Percentiles rank a stretch among this genome's conserved stretches.
phyloP scores from a whole-genome alignment of 192 early-diverging fungal species.

The Backusella luteola region DNA sequence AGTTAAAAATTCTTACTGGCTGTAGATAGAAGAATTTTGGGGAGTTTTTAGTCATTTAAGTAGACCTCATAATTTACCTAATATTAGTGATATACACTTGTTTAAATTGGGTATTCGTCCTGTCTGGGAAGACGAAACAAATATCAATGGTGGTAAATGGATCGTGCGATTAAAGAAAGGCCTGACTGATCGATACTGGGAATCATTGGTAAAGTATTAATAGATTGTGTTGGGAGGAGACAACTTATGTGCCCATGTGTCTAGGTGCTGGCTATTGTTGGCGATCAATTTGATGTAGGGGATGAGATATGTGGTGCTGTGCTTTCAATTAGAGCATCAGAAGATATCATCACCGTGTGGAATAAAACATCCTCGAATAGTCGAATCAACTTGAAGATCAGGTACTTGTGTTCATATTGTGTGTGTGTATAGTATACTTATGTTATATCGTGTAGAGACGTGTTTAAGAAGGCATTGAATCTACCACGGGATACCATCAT shows the following conservation, averaged over 20 bases:
- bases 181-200: slow-evolving; percentile 89
- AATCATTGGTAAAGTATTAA: slow-evolving; percentile 61
- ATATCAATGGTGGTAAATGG: slow-evolving; percentile 94
- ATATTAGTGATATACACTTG: slow-evolving; percentile 88
- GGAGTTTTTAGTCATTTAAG: slow-evolving; percentile 74
- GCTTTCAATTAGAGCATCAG: slow-evolving; percentile 85
- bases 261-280: slow-evolving; percentile 81
- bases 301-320: slow-evolving; percentile 92
- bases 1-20: neutral
- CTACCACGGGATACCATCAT: slow-evolving; percentile 86
- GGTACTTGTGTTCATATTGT: slow-evolving; percentile 43
- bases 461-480: slow-evolving; percentile 81
- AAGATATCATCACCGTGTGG: slow-evolving; percentile 96
- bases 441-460: slow-evolving; percentile 57
- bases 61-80: slow-evolving; percentile 81
- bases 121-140: slow-evolving; percentile 92
- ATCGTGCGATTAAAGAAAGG: slow-evolving; percentile 93
- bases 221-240: neutral
- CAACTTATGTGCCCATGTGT: neutral
- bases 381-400: slow-evolving; percentile 79
- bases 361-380: slow-evolving; percentile 84
- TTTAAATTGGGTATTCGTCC: slow-evolving; percentile 91
- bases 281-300: slow-evolving; percentile 87
- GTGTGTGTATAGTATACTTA: too few species aligned
- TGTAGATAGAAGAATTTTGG: slow-evolving; percentile 78